These are phyloP conservation scores for Neltuma alba DNA, from an alignment of 306 rosid species.

Conservation along the genomic window DNA sequence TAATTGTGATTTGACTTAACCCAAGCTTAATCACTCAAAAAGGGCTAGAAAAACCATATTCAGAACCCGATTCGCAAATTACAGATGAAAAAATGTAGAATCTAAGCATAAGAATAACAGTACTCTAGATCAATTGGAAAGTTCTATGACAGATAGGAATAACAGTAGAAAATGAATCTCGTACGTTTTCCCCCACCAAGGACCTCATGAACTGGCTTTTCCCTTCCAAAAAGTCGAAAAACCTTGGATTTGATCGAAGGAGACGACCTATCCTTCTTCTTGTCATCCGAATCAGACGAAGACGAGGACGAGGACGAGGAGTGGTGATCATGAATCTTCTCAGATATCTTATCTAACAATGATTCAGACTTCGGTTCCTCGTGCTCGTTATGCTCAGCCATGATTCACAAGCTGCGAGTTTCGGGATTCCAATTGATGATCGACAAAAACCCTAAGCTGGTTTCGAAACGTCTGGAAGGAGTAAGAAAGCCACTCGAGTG, in stretches of 20 bases:
- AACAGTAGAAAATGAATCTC: neutral
- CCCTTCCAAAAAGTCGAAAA: constrained; percentile 89
- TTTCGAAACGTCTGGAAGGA: constrained; percentile 43
- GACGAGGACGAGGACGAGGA: constrained; percentile 55
- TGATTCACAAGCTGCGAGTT: neutral
- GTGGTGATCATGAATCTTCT: constrained; percentile 71
- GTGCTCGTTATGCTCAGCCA: constrained; percentile 63
- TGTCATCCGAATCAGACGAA: constrained; percentile 70
- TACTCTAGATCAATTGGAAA: neutral
- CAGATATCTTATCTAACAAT: constrained; percentile 65
- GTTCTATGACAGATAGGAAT: neutral
- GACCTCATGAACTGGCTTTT: constrained; percentile 75
- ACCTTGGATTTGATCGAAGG: constrained; percentile 56
- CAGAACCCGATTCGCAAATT: neutral
- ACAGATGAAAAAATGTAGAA: neutral
- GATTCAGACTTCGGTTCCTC: constrained; percentile 62
- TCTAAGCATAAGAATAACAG: neutral
- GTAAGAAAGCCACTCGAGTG: constrained; percentile 16
- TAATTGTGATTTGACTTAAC: constrained; percentile 24
- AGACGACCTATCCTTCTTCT: constrained; percentile 45
- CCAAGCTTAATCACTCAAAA: neutral
- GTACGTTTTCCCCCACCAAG: constrained; percentile 95
- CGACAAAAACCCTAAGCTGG: constrained; percentile 32
- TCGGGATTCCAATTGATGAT: constrained; percentile 7
- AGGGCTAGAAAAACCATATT: neutral